Percentiles rank a stretch among this genome's conserved stretches.
Evolutionary conservation across 2,329 filamentous ascomycete species (phyloP).

Genomic region (Apiospora rasikravindrae): DNA sequence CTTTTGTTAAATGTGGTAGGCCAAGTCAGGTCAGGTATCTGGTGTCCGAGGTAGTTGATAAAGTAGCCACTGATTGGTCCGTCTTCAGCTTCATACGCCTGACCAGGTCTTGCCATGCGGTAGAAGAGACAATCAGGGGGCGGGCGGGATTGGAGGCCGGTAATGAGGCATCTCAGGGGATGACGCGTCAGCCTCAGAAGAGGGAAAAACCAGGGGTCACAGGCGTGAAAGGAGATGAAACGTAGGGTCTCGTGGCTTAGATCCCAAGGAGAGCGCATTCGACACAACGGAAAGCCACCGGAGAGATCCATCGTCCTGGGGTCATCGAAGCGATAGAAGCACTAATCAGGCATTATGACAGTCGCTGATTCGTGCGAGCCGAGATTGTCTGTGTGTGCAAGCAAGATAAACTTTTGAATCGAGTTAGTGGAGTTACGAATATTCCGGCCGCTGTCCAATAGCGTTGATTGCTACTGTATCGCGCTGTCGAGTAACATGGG

Average conservation of each 20-base stretch:
- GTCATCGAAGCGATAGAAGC: too few species aligned
- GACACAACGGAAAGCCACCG: neutral
- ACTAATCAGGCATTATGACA: neutral
- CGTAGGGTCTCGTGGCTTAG: neutral
- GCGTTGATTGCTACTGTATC: neutral
- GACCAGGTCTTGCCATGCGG: neutral
- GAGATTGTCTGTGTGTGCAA: neutral
- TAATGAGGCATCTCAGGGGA: conserved; percentile 8
- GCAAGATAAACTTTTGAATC: neutral
- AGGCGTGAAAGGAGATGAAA: conserved; percentile 9
- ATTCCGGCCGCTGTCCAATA: neutral
- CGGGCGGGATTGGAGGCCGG: neutral
- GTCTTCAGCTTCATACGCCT: neutral
- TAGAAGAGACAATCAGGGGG: conserved; percentile 3
- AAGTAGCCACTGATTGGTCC: neutral
- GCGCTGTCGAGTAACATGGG: neutral
- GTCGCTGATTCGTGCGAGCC: neutral
- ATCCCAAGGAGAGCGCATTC: neutral
- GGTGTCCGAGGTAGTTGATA: neutral
- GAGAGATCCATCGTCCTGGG: neutral
- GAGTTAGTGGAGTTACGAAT: neutral
- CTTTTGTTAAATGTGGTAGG: neutral
- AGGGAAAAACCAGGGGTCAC: neutral
- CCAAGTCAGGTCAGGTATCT: neutral
- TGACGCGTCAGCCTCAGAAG: conserved; percentile 9